Evolutionary conservation across 2,329 filamentous ascomycete genomes (phyloP).

Genomic region (Scopulariopsis brevicaulis): DNA sequence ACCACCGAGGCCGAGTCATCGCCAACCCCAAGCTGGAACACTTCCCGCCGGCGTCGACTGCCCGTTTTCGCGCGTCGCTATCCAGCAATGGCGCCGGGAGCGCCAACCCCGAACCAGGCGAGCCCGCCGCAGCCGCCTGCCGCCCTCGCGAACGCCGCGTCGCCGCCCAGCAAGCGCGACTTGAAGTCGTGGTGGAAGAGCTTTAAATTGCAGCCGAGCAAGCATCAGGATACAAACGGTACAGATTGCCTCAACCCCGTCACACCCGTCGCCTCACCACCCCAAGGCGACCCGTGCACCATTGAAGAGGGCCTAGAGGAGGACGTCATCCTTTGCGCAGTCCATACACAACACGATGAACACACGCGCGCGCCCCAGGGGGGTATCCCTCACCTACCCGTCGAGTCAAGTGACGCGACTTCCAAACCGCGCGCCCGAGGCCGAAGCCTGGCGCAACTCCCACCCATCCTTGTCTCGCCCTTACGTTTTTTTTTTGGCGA

Average conservation of each 20-base stretch:
- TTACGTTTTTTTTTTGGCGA: neutral
- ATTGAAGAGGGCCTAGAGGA: neutral
- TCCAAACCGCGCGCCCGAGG: neutral
- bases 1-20: neutral
- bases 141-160: constrained; percentile 33
- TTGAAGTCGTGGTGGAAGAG: constrained; percentile 95
- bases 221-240: constrained; percentile 42
- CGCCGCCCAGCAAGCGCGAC: constrained; percentile 75
- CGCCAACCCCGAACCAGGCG: constrained; percentile 19
- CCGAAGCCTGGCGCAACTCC: neutral
- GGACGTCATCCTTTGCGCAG: constrained; percentile 2
- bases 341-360: constrained; percentile 8
- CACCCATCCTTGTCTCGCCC: constrained; percentile 1
- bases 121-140: constrained; percentile 15
- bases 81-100: constrained; percentile 21
- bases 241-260: constrained; percentile 21
- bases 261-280: neutral
- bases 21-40: neutral
- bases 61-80: neutral
- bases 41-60: neutral
- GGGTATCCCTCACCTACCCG: neutral
- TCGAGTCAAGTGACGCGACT: constrained; percentile 10
- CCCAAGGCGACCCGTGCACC: neutral
- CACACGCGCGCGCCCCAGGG: neutral
- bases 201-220: constrained; percentile 63